Percentiles rank a stretch among this genome's conserved stretches.
Conservation (phyloP, 768 basidiomycete species). For the Leccinum variicolor region DNA sequence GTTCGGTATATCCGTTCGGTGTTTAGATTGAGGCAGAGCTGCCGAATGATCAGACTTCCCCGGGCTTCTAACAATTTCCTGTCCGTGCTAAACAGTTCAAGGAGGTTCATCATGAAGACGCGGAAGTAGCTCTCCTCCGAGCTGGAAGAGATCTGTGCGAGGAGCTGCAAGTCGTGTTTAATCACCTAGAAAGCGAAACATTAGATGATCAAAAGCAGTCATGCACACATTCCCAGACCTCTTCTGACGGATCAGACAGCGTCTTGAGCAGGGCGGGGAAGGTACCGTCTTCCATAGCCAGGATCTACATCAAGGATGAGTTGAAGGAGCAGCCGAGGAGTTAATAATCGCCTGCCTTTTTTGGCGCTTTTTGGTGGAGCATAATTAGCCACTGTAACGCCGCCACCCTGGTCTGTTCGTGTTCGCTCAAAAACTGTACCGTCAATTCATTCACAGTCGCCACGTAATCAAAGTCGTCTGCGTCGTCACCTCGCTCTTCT, state of each 20-base stretch:
- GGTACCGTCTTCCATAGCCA: constrained; percentile 95
- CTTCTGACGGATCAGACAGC: constrained; percentile 93
- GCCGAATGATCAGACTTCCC: constrained; percentile 93
- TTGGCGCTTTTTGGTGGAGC: constrained; percentile 97
- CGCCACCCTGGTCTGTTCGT: constrained; percentile 93
- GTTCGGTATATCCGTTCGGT: constrained; percentile 94
- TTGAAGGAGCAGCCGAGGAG: background rate
- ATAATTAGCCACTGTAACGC: constrained; percentile 98
- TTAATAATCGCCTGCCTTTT: constrained; percentile 56
- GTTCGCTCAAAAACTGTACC: constrained; percentile 92
- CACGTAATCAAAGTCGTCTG: constrained; percentile 87
- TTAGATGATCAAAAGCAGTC: background rate
- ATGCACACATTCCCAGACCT: constrained; percentile 45
- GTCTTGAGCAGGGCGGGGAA: constrained; percentile 96
- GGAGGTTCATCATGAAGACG: constrained; percentile 90
- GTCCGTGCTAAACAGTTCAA: constrained; percentile 95
- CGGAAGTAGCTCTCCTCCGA: constrained; percentile 97
- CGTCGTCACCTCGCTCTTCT: constrained; percentile 47
- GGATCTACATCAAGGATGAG: constrained; percentile 51
- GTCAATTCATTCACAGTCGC: constrained; percentile 91
- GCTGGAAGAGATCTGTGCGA: constrained; percentile 94
- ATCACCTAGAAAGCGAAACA: constrained; percentile 61
- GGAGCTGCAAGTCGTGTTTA: constrained; percentile 91
- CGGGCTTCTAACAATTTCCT: constrained; percentile 83
- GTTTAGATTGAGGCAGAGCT: constrained; percentile 90